Base-by-base conservation (phyloP, 371 early-diverging fungal genomes). In the Modicella reniformis region DNA sequence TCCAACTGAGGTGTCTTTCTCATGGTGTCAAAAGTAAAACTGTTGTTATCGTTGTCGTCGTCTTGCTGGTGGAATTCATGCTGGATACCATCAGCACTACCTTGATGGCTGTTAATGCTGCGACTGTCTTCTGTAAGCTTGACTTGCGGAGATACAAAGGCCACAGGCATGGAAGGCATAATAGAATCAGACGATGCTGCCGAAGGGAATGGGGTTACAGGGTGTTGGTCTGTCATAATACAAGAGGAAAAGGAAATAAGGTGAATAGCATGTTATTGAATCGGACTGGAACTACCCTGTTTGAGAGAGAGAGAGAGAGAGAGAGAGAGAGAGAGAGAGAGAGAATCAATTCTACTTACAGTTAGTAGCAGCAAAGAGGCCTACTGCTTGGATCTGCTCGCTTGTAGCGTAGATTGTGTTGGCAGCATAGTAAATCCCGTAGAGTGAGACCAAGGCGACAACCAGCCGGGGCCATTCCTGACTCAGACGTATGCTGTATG, bases 381-480 rank as follows among this genome's bases (percentile, higher is more conserved):
- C 53, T n/a, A 74, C 49, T 37, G 50, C 19, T 26, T 74, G 64
- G 74, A 74, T 68, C 23, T 66, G 54, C n/a, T 30, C 9, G 56
- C 58, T 59, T 25, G 67, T 56, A 10, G 64, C 23, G 6, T 55
- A 50, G 51, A 75, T 62, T 30, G 41, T 52, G 51, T 37, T 59
- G 6, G 57, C 41, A 21, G 75, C 70, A 41, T 54, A 75, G 52
- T 63, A 75, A 28, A 70, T 70, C 19, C 75, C 75, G 26, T 75
- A 75, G 15, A 75, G 30, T 9, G 75, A 75, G 21, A 75, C 70
- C 21, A 70, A 52, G n/a, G 70, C 75, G 9, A 75, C 75, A 2
- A 67, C 59, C 2, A 75, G 47, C 6, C 75, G 66, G 2, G 75
- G 75, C 75, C 75, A 75, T 26, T 62, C 71, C 23, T 70, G 65